A percentile compares a stretch with the other conserved stretches of the same genome.
phyloP scores from a whole-genome alignment of 2,329 filamentous ascomycete genomes.

The Gremmenia infestans region DNA sequence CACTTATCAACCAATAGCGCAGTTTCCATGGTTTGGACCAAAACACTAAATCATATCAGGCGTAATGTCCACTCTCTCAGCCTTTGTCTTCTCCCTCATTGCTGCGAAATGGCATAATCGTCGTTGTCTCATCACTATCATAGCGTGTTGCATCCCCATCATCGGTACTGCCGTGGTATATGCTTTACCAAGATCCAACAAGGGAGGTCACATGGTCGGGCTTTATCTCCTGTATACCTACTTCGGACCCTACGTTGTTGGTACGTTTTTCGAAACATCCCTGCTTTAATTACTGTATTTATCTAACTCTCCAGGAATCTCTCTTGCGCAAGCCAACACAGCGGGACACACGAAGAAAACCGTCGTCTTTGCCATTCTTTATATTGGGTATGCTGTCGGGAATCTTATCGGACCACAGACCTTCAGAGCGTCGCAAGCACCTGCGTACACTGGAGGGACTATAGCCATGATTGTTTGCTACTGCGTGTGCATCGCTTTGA shows the following conservation, averaged over 20 bases:
- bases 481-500: background rate
- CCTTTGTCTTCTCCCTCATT: slow-evolving; percentile 29
- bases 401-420: slow-evolving; percentile 62
- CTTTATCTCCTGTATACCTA: slow-evolving; percentile 34
- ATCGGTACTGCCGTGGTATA: slow-evolving; percentile 31
- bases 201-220: slow-evolving; percentile 36
- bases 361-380: slow-evolving; percentile 56
- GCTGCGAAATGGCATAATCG: slow-evolving; percentile 30
- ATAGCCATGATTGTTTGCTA: background rate
- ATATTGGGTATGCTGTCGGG: slow-evolving; percentile 54
- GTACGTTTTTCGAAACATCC: slow-evolving; percentile 14
- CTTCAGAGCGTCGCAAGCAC: slow-evolving; percentile 51
- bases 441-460: slow-evolving; percentile 40
- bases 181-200: slow-evolving; percentile 29
- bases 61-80: slow-evolving; percentile 16
- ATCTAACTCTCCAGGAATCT: no score
- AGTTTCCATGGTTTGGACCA: no score
- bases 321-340: slow-evolving; percentile 49
- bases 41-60: no score
- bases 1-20: no score
- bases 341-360: slow-evolving; percentile 62
- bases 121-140: slow-evolving; percentile 29
- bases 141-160: slow-evolving; percentile 30
- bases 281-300: no score
- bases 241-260: slow-evolving; percentile 29